Evolutionary conservation across 2,329 filamentous ascomycete genomes (phyloP).

Genomic region (Polychaeton citri): DNA sequence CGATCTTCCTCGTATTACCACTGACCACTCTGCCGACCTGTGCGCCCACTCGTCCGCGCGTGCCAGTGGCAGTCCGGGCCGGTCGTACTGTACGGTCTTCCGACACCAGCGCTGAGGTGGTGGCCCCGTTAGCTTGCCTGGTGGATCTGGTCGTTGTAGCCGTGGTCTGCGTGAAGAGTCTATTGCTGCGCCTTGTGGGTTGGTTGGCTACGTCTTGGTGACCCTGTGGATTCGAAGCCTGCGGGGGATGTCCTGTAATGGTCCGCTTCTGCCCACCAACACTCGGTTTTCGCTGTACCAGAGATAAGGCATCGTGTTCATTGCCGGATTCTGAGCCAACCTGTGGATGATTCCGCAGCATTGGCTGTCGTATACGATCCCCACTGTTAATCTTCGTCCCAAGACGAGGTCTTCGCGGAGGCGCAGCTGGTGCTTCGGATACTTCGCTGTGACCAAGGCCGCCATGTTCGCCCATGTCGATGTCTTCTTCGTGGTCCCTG

Average conservation of each 20-base stretch:
- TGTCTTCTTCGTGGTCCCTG: constrained; percentile 29
- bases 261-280: constrained; percentile 62
- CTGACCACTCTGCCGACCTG: constrained; percentile 79
- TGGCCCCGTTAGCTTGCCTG: constrained; percentile 26
- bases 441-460: constrained; percentile 9
- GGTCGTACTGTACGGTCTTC: constrained; percentile 29
- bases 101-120: constrained; percentile 43
- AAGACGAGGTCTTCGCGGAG: constrained; percentile 24
- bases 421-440: constrained; percentile 35
- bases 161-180: constrained; percentile 50
- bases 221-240: constrained; percentile 14
- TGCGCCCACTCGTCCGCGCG: constrained; percentile 52
- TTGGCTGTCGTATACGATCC: constrained; percentile 14
- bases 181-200: constrained; percentile 31
- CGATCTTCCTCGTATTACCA: constrained; percentile 59
- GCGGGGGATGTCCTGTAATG: constrained; percentile 64
- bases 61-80: constrained; percentile 56
- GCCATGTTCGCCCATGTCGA: constrained; percentile 17
- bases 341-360: constrained; percentile 25
- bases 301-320: constrained; percentile 15
- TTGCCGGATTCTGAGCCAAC: constrained; percentile 27
- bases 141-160: constrained; percentile 47
- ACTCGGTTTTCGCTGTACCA: constrained; percentile 3
- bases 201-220: constrained; percentile 25
- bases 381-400: constrained; percentile 1